phyloP scores from a whole-genome alignment of 306 rosid genomes.

The Lathyrus oleraceus region DNA sequence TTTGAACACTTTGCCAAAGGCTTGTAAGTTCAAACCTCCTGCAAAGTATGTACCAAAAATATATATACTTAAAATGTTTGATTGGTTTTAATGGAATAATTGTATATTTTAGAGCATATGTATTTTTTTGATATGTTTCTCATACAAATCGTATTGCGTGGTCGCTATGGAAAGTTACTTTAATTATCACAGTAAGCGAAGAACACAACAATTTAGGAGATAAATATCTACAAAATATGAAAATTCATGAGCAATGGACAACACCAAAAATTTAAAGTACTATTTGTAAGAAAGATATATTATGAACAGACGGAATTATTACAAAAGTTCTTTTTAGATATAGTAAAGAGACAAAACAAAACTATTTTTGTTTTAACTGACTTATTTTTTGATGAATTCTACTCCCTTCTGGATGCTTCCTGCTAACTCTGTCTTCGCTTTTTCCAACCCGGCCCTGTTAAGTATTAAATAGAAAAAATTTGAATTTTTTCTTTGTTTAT shows the following conservation, averaged over 20 bases:
- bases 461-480: slow-evolving; percentile 11
- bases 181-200: neutral
- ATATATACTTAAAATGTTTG: slow-evolving; percentile 21
- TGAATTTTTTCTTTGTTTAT: neutral
- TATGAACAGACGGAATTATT: slow-evolving; percentile 35
- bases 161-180: neutral
- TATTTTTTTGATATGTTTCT: neutral
- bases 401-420: slow-evolving; percentile 69
- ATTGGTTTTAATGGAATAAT: slow-evolving; percentile 30
- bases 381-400: slow-evolving; percentile 54
- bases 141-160: neutral
- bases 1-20: slow-evolving; percentile 17
- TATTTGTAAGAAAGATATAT: slow-evolving; percentile 17
- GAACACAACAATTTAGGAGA: neutral
- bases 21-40: slow-evolving; percentile 26
- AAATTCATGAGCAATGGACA: neutral
- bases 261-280: slow-evolving; percentile 26
- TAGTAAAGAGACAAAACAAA: slow-evolving; percentile 20
- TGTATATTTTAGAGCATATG: neutral
- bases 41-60: slow-evolving; percentile 10
- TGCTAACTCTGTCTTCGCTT: slow-evolving; percentile 64
- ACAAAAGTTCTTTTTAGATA: slow-evolving; percentile 20
- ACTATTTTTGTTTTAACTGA: slow-evolving; percentile 6
- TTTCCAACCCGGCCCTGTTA: slow-evolving; percentile 67
- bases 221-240: neutral